Base-by-base conservation (phyloP, 1,284 basidiomycete genomes). In the Cryptococcus amylolentus region DNA sequence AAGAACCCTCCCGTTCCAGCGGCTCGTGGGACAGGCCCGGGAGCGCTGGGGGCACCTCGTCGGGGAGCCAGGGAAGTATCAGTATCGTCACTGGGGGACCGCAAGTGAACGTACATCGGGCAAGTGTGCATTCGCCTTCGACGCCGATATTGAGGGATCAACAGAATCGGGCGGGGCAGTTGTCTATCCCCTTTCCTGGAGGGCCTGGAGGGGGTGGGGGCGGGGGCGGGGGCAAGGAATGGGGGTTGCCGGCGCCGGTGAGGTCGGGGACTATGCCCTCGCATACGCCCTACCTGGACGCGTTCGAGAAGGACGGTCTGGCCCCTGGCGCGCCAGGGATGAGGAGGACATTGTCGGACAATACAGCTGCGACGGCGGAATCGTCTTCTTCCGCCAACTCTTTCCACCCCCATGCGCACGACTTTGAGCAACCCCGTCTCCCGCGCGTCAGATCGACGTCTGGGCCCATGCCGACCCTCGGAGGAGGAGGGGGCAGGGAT, bases 181-280 rank as follows among this genome's bases (percentile, higher is more conserved):
- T 26, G 4, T 38, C 50, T 18, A 40, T 56, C 9, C 54, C 57
- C 6, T 47, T 50, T 26, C 50, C 59, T 20, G 41, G 49, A 35
- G 35, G 13, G 40, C 50, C 59, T 20, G 41, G 49, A 35, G 35
- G 13, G 40, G 9, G 13, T 18, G 27, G 18, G 16, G 27, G 20
- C 7, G 27, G 18, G 16, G 27, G 20, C 7, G 5, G 8, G 45
- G 14, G n/a, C 6, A 37, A 9, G 10, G 37, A 18, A 2, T 7
- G 14, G 10, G 16, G 38, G 12, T 10, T 42, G 14, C 47, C 51
- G 5, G 51, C 48, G 35, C 50, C 57, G 37, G 42, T 61, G 18
- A 48, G 55, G 37, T 48, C 50, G 14, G 59, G 59, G 7, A 61
- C 59, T 3, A 57, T 41, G 3, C 55, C 62, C 1, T 65, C 65